Conservation (phyloP, 73 alveolate species). For the Tetrahymena elliotti region DNA sequence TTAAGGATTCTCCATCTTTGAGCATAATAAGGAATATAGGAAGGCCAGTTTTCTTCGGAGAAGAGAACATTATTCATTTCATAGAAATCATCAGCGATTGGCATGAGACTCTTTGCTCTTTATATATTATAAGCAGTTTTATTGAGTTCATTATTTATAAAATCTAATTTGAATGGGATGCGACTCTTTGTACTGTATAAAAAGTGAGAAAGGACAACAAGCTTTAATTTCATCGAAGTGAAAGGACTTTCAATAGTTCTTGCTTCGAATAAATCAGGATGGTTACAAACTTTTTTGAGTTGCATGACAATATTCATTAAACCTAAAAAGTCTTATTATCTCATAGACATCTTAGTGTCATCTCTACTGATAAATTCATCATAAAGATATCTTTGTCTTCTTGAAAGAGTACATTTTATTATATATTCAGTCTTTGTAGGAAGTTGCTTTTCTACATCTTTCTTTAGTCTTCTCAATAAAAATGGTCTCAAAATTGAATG, state of each 20-base stretch:
- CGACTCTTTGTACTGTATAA: background rate
- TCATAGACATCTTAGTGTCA: conserved; percentile 64
- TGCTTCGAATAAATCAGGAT: conserved; percentile 98
- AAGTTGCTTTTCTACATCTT: conserved; percentile 96
- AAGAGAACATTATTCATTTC: background rate
- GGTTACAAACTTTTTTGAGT: conserved; percentile 98
- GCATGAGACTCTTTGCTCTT: background rate
- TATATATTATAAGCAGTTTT: background rate
- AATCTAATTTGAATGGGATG: background rate
- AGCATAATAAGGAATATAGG: background rate
- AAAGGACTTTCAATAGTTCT: conserved; percentile 89
- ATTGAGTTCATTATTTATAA: background rate
- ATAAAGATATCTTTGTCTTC: conserved; percentile 93
- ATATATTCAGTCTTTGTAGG: conserved; percentile 95
- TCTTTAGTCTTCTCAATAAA: conserved; percentile 92
- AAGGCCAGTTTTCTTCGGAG: background rate
- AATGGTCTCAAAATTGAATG: conserved; percentile 95
- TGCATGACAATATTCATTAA: conserved; percentile 97
- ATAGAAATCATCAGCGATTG: background rate
- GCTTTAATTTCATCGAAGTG: background rate
- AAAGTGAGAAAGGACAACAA: background rate
- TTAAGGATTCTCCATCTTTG: background rate
- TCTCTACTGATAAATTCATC: conserved; percentile 89
- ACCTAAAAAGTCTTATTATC: conserved; percentile 83
- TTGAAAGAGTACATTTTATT: conserved; percentile 84